Base-by-base conservation (phyloP, 306 rosid genomes). In the Castanopsis chinensis region DNA sequence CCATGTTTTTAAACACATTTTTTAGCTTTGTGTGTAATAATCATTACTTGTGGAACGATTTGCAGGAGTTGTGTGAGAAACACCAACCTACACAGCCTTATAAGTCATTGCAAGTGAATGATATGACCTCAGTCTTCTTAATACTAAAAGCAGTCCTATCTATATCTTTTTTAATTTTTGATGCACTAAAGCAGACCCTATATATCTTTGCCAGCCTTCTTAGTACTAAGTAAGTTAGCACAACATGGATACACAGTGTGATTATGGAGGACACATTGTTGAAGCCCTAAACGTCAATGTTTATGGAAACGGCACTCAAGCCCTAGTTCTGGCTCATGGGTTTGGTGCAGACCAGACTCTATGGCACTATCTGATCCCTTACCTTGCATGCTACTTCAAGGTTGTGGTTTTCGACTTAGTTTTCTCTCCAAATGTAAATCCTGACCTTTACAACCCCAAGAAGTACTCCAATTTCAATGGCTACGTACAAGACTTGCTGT, bases 281-380 rank as follows among this genome's bases (percentile, higher is more conserved):
- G 27, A 80, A 71, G 86, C 88, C 33, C 80, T 90, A 0, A 90
- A 86, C 53, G 83, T 87, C 15, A 61, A 78, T 63, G 56, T 88
- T 64, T 84, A 84, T 45, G 91, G 93, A 75, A 86, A 90, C 76
- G 89, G 84, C 35, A 86, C 72, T 6, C 79, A 84, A 72, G 85
- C 90, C 2, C 32, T 88, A 11, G 86, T 88, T 79, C 87, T 87
- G 25, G 87, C 88, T 32, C 89, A 88, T 27, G 90, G 93, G 13
- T 84, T 58, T 71, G 91, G 89, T 14, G 68, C 85, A 41, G 87
- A 82, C 72, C 89, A 79, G 49, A 84, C 75, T 3, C 59, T 72
- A 18, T 82, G 90, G 91, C 79, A 78, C 64, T 82, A 70, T 76
- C 84, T 87, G 19, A 20, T 90, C 63, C 91, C 90, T 11, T 80